Conservation (phyloP, 768 basidiomycete genomes). For the Boletales sp. region DNA sequence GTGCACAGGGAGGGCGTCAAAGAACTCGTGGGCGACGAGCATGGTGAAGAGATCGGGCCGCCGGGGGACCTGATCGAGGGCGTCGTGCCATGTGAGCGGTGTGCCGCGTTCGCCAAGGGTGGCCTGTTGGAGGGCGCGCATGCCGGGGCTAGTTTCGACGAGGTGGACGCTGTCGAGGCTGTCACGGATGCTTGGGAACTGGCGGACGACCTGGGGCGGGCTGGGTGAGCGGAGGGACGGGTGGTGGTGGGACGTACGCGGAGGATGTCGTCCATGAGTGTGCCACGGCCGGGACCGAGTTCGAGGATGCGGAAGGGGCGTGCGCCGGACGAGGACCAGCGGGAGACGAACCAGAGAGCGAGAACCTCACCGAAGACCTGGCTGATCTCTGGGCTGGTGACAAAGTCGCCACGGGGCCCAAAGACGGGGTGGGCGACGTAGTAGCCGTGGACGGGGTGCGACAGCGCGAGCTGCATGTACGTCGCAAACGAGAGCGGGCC, state of each 20-base stretch:
- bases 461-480: conserved; percentile 90
- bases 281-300: conserved; percentile 91
- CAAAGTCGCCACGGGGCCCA: conserved; percentile 87
- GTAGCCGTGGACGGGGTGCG: conserved; percentile 89
- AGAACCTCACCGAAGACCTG: conserved; percentile 97
- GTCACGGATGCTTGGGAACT: conserved; percentile 37
- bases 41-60: conserved; percentile 64
- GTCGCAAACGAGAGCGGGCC: conserved; percentile 86
- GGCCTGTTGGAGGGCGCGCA: conserved; percentile 60
- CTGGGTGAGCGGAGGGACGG: neutral
- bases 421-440: conserved; percentile 84
- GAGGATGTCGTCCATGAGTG: conserved; percentile 85
- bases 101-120: conserved; percentile 42
- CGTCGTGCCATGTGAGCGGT: conserved; percentile 66
- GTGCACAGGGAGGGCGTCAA: conserved; percentile 93
- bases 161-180: conserved; percentile 57
- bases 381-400: conserved; percentile 94
- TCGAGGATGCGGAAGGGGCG: conserved; percentile 71
- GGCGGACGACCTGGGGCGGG: conserved; percentile 45
- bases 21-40: conserved; percentile 94
- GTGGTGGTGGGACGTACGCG: conserved; percentile 45
- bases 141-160: conserved; percentile 72
- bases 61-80: conserved; percentile 61
- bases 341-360: conserved; percentile 80
- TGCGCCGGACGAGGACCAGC: conserved; percentile 60